Evolutionary conservation across 331 rosid genomes (phyloP).

Genomic region (Saraca asoca): DNA sequence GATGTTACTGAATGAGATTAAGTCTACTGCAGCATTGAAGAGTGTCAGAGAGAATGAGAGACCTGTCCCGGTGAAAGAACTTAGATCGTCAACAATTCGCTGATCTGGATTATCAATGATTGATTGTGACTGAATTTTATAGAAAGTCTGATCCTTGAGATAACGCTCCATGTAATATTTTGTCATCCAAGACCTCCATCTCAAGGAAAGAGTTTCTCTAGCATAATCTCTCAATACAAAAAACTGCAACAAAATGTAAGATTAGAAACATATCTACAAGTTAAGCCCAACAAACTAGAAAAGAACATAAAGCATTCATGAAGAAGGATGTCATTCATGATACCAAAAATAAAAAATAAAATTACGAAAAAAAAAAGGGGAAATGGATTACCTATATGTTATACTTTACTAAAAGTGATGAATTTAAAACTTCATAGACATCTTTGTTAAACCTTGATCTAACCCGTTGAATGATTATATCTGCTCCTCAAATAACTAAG

Average conservation of each 20-base stretch:
- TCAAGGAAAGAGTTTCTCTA: conserved; percentile 78
- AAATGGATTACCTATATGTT: not conserved
- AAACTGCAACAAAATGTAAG: conserved; percentile 50
- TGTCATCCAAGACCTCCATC: conserved; percentile 99
- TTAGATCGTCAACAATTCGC: conserved; percentile 92
- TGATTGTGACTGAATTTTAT: conserved; percentile 87
- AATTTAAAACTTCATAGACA: not conserved
- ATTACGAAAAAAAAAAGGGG: not conserved
- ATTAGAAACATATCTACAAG: conserved; percentile 32
- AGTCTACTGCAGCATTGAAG: conserved; percentile 81
- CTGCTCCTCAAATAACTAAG: too few species aligned
- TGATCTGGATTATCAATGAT: conserved; percentile 94
- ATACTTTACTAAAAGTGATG: not conserved
- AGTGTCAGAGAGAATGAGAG: conserved; percentile 73
- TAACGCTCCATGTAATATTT: conserved; percentile 86
- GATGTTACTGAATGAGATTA: conserved; percentile 90
- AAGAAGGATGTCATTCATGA: conserved; percentile 5
- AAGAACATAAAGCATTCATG: conserved; percentile 3
- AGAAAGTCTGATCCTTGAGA: conserved; percentile 76
- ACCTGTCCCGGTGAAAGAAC: conserved; percentile 80
- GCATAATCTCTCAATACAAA: conserved; percentile 92
- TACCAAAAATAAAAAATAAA: not conserved
- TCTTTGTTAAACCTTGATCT: too few species aligned
- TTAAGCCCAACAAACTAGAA: conserved; percentile 11
- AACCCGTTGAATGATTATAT: too few species aligned